Base-by-base conservation (phyloP, 441 rosid genomes). In the Hypseocharis bilobata region DNA sequence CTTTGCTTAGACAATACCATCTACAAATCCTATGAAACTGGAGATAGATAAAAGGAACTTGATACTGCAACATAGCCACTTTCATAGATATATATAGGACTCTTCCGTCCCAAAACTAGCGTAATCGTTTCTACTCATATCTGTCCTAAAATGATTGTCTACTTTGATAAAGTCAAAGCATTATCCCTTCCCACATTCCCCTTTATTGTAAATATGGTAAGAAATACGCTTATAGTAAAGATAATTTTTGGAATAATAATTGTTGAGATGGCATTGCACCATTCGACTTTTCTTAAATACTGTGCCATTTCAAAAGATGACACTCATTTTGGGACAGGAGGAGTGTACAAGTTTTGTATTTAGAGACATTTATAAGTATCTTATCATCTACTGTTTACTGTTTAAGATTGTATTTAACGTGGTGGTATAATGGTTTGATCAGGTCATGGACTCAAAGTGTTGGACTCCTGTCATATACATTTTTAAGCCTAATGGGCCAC, bases 381-480 rank as follows among this genome's bases (percentile, higher is more conserved):
- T 30, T 2, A 6, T 30, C 6, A 30, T 2, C 2, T 30, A 30
- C 36, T 30, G 6, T 30, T 30, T 2, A 30, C 6, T 30, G 36
- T 30, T 30, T 30, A 30, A 30, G 36, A 30, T 30, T 30, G 3
- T 30, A 30, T 2, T 30, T 30, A 2, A 20, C 40, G 22, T 34
- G 28, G 16, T 56, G n/a, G 19, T 56, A 23, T 27, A 6, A 22
- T 51, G 27, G 60, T 30, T 11, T 65, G 62, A 36, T 45, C 70
- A 66, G 70, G 42, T 55, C 47, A 17, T n/a, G 36, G 26, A 65
- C 78, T 34, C 62, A 26, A 56, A 65, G 74, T 30, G 38, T 71
- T 36, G 74, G 74, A 52, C 66, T 71, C 70, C 65, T 60, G 28
- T 65, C 74, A 40, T 71, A 65, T 63, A 71, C 74, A 17, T 71